These are phyloP conservation scores for Pleurotus eryngii DNA, from an alignment of 768 basidiomycete species.

Conservation along the genomic window DNA sequence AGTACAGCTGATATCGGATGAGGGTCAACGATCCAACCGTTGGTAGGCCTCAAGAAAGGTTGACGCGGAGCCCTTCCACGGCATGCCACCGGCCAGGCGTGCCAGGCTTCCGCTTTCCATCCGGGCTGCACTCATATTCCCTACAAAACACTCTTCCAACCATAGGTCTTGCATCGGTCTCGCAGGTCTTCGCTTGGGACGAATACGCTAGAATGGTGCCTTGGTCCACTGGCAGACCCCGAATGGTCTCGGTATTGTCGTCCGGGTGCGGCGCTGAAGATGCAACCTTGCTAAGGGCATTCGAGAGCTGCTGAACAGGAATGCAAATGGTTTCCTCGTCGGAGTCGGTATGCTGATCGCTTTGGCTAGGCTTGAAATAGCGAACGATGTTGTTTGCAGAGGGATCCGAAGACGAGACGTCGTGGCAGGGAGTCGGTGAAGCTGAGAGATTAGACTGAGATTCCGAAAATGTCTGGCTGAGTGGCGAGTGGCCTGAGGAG, in stretches of 20 bases:
- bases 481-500: background rate
- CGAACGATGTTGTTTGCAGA: no score
- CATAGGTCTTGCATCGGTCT: background rate
- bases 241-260: background rate
- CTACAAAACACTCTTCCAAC: constrained; percentile 6
- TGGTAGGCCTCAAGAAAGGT: background rate
- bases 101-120: constrained; percentile 5
- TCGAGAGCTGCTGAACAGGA: background rate
- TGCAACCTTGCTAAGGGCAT: background rate
- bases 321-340: constrained; percentile 3
- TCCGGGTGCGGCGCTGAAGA: background rate
- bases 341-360: background rate
- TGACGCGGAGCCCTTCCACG: constrained; percentile 2
- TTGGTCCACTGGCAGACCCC: background rate
- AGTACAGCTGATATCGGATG: no score
- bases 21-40: no score
- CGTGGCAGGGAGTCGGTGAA: background rate
- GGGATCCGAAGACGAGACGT: background rate
- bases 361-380: no score
- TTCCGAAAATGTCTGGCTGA: background rate
- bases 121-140: constrained; percentile 1
- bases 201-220: background rate
- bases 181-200: background rate
- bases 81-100: constrained; percentile 3
- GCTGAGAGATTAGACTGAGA: background rate